A percentile compares a stretch with the other conserved stretches of the same genome.
These are phyloP conservation scores for Umbilicus rupestris DNA, from an alignment of 164 flowering plant species.

Conservation along the genomic window DNA sequence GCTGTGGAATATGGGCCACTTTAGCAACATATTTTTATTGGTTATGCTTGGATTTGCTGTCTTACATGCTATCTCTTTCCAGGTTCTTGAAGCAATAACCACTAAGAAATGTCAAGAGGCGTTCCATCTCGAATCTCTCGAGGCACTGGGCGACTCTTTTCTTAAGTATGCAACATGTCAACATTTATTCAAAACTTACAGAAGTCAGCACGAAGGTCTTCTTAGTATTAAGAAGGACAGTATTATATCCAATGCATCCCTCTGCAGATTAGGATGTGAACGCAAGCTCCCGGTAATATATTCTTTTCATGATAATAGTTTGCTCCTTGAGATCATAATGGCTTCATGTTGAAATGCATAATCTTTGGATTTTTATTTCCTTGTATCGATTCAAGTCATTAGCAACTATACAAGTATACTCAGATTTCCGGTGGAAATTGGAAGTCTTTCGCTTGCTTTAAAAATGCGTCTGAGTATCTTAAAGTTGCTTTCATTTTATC, in stretches of 20 bases:
- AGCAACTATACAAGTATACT: not conserved
- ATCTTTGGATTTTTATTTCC: not conserved
- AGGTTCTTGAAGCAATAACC: conserved; percentile 85
- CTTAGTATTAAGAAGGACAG: conserved; percentile 46
- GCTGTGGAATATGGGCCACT: too few species aligned
- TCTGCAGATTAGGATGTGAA: conserved; percentile 58
- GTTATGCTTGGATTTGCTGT: not conserved
- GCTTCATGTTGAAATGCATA: not conserved
- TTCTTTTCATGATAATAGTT: not conserved
- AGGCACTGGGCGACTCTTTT: conserved; percentile 91
- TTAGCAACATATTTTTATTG: too few species aligned
- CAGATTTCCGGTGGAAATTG: not conserved
- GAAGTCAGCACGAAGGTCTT: conserved; percentile 65
- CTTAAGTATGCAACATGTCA: conserved; percentile 73
- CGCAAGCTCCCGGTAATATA: conserved; percentile 56
- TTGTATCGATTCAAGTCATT: not conserved
- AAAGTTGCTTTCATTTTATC: not conserved
- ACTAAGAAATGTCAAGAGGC: conserved; percentile 71
- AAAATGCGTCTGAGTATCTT: not conserved
- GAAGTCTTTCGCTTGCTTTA: not conserved
- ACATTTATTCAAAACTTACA: conserved; percentile 46
- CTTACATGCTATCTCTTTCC: not conserved
- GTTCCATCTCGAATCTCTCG: conserved; percentile 75
- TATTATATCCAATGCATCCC: conserved; percentile 50
- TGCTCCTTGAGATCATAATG: not conserved